phyloP scores from a whole-genome alignment of 2,329 filamentous ascomycete species.

The Phialemoniopsis sp. region DNA sequence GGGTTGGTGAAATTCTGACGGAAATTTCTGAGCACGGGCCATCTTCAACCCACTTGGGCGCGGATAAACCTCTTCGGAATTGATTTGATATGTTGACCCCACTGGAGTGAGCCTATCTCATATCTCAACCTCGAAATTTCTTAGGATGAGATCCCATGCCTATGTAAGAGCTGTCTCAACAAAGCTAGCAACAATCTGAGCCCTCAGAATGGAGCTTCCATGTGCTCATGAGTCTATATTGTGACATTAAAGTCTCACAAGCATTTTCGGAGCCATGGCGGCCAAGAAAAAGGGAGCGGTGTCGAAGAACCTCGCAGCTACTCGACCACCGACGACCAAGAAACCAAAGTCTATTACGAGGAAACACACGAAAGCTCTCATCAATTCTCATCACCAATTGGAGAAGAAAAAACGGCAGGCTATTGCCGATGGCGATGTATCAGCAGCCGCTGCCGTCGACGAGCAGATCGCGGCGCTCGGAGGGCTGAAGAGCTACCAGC shows the following conservation, averaged over 20 bases:
- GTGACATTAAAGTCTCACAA: not conserved
- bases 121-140: not conserved
- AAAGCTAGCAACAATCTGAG: not conserved
- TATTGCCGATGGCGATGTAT: slow-evolving; percentile 45
- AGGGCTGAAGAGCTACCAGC: slow-evolving; percentile 60
- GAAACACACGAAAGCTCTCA: slow-evolving; percentile 59
- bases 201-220: not conserved
- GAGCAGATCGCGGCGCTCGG: slow-evolving; percentile 54
- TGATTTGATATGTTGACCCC: not conserved
- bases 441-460: slow-evolving; percentile 38
- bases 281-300: slow-evolving; percentile 35
- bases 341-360: slow-evolving; percentile 55
- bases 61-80: no score
- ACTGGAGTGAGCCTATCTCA: slow-evolving; percentile 1
- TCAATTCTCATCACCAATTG: slow-evolving; percentile 62
- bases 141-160: not conserved
- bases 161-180: not conserved
- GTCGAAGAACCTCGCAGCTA: slow-evolving; percentile 41
- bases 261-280: slow-evolving; percentile 29
- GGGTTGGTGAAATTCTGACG: slow-evolving; percentile 7
- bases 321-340: slow-evolving; percentile 53
- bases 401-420: slow-evolving; percentile 60
- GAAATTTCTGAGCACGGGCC: slow-evolving; percentile 5
- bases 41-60: not conserved
- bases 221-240: not conserved